These are phyloP conservation scores for Aspergillus bertholletiae DNA, from an alignment of 495 filamentous ascomycete genomes.

Conservation along the genomic window DNA sequence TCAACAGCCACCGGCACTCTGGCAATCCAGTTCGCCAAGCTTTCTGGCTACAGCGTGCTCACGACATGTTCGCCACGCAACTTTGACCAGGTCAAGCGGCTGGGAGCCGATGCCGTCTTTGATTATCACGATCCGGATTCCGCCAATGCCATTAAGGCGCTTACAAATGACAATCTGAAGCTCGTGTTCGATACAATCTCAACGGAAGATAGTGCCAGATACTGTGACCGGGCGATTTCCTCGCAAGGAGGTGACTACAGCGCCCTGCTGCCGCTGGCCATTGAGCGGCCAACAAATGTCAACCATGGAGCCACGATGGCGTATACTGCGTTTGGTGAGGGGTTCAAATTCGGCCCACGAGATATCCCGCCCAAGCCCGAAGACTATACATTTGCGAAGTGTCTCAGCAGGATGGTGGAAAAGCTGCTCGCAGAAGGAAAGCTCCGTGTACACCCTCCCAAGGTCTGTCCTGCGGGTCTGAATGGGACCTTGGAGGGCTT, in stretches of 20 bases:
- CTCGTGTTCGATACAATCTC: slow-evolving; percentile 41
- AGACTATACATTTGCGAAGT: slow-evolving; percentile 29
- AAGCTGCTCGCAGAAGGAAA: slow-evolving; percentile 41
- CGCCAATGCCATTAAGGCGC: slow-evolving; percentile 25
- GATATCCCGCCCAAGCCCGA: slow-evolving; percentile 30
- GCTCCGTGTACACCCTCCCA: slow-evolving; percentile 42
- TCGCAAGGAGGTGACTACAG: slow-evolving; percentile 30
- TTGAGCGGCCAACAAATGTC: slow-evolving; percentile 35
- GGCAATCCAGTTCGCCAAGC: slow-evolving; percentile 49
- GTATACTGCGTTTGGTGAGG: slow-evolving; percentile 40
- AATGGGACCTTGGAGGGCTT: slow-evolving; percentile 46
- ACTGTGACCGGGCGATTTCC: slow-evolving; percentile 39
- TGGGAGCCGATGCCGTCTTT: slow-evolving; percentile 35
- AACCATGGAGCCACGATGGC: slow-evolving; percentile 27
- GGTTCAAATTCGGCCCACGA: slow-evolving; percentile 33
- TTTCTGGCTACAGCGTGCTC: slow-evolving; percentile 26
- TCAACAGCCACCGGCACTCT: slow-evolving; percentile 46
- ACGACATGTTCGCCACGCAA: slow-evolving; percentile 35
- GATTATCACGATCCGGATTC: slow-evolving; percentile 34
- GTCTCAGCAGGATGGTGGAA: slow-evolving; percentile 34
- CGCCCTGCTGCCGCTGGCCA: slow-evolving; percentile 19
- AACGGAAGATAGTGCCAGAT: slow-evolving; percentile 22
- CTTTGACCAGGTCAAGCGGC: slow-evolving; percentile 21
- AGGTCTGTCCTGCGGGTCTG: slow-evolving; percentile 38
- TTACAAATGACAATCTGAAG: slow-evolving; percentile 35